Base-by-base conservation (phyloP, 306 rosid species). In the Lathyrus aphaca region DNA sequence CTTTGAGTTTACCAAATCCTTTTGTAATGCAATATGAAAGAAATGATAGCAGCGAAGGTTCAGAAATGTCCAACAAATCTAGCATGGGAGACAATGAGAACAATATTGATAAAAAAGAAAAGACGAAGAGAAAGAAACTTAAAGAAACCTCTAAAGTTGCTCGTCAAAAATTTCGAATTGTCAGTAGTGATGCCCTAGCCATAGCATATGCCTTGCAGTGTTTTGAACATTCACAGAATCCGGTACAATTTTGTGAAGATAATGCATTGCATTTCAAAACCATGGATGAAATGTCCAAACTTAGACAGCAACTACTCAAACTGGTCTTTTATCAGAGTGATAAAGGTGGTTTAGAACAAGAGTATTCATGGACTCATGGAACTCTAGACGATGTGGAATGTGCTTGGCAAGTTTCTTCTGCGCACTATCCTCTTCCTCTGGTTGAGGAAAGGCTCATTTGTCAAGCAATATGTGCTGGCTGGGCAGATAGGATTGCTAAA, bases 391-490 rank as follows among this genome's bases (percentile, higher is more conserved):
- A 93, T 15, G 84, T 84, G 51, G 96, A 90, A 75, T 75, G 38
- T 30, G 86, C 74, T 37, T 90, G 97, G 97, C 72, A 67, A 51
- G 82, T 78, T 63, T 74, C 88, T 27, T 80, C 82, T 53, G 75
- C 50, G 25, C 87, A 79, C 61, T 82, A 80, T 71, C 97, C 96
- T 50, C 90, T 93, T 45, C 81, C 74, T 17, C 72, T 85, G 68
- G 76, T 81, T 32, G 98, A 88, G 79, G 96, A 93, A 83, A 82
- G 86, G 79, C 81, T 90, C 67, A 77, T 93, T 50, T 73, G 95
- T 73, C 94, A 85, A 84, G 93, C 94, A 21, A 85, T 94, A 60
- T 94, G 98, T 82, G 97, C 97, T 79, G 98, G 98, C 77, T 94
- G 98, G 98, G 95, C 91, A 46, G 98, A 94, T 68, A 85, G 90